Conservation (phyloP, 164 flowering plant species). For the Tetracentron sinense region DNA sequence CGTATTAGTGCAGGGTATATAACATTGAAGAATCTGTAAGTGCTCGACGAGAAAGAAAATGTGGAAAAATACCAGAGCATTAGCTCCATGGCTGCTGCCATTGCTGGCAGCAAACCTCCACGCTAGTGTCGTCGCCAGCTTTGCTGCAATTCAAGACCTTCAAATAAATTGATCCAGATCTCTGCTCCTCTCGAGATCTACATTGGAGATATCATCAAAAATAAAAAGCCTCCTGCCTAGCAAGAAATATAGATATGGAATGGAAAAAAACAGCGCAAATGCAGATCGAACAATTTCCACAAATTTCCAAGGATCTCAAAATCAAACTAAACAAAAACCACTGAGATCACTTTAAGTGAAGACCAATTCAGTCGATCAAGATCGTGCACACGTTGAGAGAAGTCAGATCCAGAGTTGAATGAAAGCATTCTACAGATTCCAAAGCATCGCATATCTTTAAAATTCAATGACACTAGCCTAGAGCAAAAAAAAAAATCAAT, state of each 20-base stretch:
- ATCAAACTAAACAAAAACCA: neutral
- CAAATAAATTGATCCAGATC: slow-evolving; percentile 19
- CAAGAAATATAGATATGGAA: neutral
- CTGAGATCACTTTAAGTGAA: neutral
- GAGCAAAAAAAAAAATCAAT: neutral
- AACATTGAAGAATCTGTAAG: no score
- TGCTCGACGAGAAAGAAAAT: neutral
- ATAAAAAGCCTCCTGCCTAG: slow-evolving; percentile 32
- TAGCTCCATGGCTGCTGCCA: slow-evolving; percentile 53
- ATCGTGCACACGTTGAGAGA: no score
- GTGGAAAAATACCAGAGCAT: slow-evolving; percentile 46
- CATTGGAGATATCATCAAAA: slow-evolving; percentile 15
- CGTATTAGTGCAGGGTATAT: no score
- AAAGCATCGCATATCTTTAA: neutral
- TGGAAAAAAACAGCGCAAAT: neutral
- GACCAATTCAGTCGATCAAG: neutral
- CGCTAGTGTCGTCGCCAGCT: slow-evolving; percentile 69
- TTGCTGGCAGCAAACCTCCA: slow-evolving; percentile 64
- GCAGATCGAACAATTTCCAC: neutral
- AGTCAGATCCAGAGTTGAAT: slow-evolving; percentile 1
- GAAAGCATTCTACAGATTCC: slow-evolving; percentile 4
- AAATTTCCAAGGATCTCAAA: neutral
- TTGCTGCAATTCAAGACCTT: slow-evolving; percentile 30
- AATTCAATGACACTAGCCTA: neutral
- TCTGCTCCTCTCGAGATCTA: slow-evolving; percentile 37